Percentiles rank a stretch among this genome's conserved stretches.
Conservation (phyloP, 1,284 basidiomycete genomes). For the Moniliophthora roreri region DNA sequence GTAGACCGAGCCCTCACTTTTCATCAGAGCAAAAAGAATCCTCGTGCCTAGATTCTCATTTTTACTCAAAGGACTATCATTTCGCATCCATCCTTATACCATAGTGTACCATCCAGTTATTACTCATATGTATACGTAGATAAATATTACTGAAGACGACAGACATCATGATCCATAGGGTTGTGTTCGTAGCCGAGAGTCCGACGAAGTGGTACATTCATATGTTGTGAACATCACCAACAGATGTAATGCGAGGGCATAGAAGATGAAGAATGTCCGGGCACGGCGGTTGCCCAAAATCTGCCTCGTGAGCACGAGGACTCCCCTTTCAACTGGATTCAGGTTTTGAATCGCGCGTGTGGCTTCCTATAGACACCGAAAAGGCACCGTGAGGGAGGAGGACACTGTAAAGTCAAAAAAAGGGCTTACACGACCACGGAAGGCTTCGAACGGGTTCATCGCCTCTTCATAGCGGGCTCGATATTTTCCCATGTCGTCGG, state of each 20-base stretch:
- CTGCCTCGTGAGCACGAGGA: slow-evolving; percentile 82
- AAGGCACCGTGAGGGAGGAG: background rate
- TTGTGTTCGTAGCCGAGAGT: slow-evolving; percentile 46
- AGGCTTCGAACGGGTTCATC: slow-evolving; percentile 97
- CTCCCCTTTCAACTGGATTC: slow-evolving; percentile 88
- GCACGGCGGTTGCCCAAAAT: slow-evolving; percentile 89
- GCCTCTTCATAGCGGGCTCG: slow-evolving; percentile 91
- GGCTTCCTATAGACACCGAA: slow-evolving; percentile 68
- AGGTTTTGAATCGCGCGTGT: slow-evolving; percentile 88
- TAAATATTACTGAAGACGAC: slow-evolving; percentile 23
- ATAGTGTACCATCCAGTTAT: slow-evolving; percentile 20
- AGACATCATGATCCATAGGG: slow-evolving; percentile 32
- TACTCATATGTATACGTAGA: slow-evolving; percentile 25
- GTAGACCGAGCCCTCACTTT: slow-evolving; percentile 76
- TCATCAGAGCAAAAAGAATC: slow-evolving; percentile 43
- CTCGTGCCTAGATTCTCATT: slow-evolving; percentile 15
- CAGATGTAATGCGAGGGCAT: slow-evolving; percentile 77
- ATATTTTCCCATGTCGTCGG: slow-evolving; percentile 87
- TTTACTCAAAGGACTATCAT: slow-evolving; percentile 16
- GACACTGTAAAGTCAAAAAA: slow-evolving; percentile 8
- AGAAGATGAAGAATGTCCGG: slow-evolving; percentile 79
- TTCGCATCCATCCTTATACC: slow-evolving; percentile 14
- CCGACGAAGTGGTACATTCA: slow-evolving; percentile 59
- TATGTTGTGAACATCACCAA: slow-evolving; percentile 81
- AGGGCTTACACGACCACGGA: slow-evolving; percentile 83